Evolutionary conservation across 1,139 yeast species (phyloP).

Genomic region (Taphrina wiesneri): DNA sequence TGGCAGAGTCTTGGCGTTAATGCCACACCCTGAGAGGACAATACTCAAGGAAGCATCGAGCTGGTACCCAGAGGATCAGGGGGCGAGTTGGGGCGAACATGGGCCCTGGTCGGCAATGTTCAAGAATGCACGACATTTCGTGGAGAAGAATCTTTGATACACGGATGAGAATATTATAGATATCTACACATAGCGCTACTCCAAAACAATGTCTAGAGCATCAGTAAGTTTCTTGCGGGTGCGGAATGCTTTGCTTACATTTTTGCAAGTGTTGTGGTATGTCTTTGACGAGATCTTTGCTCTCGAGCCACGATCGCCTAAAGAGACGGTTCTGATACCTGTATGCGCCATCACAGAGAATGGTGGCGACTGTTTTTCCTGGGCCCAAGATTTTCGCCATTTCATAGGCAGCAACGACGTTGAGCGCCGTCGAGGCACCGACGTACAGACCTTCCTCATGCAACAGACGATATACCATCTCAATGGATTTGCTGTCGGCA

Average conservation of each 20-base stretch:
- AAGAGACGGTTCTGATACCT: constrained; percentile 55
- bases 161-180: not conserved
- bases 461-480: constrained; percentile 75
- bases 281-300: constrained; percentile 63
- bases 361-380: constrained; percentile 77
- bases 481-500: constrained; percentile 71
- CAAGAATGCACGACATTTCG: constrained; percentile 94
- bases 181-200: constrained; percentile 1
- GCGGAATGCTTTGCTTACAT: constrained; percentile 47
- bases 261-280: constrained; percentile 71
- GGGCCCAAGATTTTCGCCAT: constrained; percentile 76
- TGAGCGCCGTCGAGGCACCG: constrained; percentile 86
- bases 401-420: constrained; percentile 77
- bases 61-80: constrained; percentile 77
- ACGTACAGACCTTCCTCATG: constrained; percentile 87
- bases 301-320: constrained; percentile 71
- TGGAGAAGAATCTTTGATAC: constrained; percentile 52
- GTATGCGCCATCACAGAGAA: constrained; percentile 57
- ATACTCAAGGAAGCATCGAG: constrained; percentile 84
- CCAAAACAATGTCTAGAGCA: constrained; percentile 26
- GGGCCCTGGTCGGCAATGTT: constrained; percentile 97
- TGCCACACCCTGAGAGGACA: constrained; percentile 99
- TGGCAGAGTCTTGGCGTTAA: constrained; percentile 95
- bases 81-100: constrained; percentile 63
- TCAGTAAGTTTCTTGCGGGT: not conserved